Evolutionary conservation across 331 rosid genomes (phyloP), one percentile per base, ranked within the genome.

Genomic region (Malus hybrid): DNA sequence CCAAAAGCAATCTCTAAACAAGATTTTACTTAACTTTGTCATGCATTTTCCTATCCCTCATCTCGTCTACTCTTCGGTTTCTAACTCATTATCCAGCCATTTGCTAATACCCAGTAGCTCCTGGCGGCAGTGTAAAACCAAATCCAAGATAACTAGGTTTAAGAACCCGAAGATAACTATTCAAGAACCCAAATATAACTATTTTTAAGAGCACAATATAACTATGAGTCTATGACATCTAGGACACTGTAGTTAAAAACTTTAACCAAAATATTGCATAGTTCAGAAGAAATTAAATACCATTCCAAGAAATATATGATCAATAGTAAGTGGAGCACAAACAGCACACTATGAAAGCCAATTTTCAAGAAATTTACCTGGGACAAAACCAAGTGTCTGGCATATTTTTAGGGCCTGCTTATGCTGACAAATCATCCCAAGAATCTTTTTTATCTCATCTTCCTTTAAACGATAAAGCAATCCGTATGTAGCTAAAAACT

Each of bases 361-460:
- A 44, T 32, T 77, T 46, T 69, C 57, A 61, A 74, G 61, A 73
- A 77, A 69, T 87, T 67, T 83, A 89, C 97, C 91, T 27, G 78
- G 79, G 44, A 86, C 55, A 81, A 89, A 81, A 57, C 90, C 86
- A 60, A 83, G 83, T 28, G 59, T 73, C 36, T 39, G 74, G 48
- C 80, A 86, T 68, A 87, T 63, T 73, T 85, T 85, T 27, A 80
- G 72, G 60, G 85, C 84, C 73, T 80, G 80, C 75, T 84, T 71
- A 62, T 85, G 80, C 59, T 72, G 83, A 54, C 70, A 82, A 80
- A 74, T 78, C 2, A 54, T 36, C 82, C 85, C 87, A 52, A 87
- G 73, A 56, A 86, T 84, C 86, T 79, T 78, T 39, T 81, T 76
- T 63, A 88, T 75, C 70, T 85, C 91, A 29, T 73, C 83, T 71